Evolutionary conservation across 2,329 filamentous ascomycete species (phyloP).

Genomic region (Beauveria caledonica): DNA sequence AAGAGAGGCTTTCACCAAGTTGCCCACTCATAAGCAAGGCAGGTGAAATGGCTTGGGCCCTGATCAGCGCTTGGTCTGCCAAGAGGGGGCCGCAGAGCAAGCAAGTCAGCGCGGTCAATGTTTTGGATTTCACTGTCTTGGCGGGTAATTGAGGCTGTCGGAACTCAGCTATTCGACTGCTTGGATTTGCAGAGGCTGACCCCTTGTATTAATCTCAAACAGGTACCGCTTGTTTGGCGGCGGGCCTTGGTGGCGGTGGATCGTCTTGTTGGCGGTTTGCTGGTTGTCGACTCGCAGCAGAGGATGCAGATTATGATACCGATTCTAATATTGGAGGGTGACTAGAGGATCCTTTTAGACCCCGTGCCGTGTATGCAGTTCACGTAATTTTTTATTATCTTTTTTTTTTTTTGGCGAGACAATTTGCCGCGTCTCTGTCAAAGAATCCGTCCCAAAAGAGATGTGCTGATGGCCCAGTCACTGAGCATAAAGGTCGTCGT

Average conservation of each 20-base stretch:
- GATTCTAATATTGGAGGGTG: constrained; percentile 10
- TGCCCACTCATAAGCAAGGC: too few relatives aligned
- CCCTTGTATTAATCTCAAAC: constrained; percentile 10
- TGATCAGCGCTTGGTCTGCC: constrained; percentile 3
- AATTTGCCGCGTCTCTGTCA: too few relatives aligned
- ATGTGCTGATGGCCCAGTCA: too few relatives aligned
- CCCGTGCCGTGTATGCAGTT: neutral
- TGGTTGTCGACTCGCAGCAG: neutral
- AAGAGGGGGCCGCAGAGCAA: neutral
- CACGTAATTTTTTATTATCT: too few relatives aligned
- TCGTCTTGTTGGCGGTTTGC: neutral
- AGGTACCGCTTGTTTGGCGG: neutral
- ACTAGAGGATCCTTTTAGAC: neutral
- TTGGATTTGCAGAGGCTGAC: neutral
- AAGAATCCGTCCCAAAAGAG: too few relatives aligned
- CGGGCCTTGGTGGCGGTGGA: neutral
- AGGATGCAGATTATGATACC: constrained; percentile 9
- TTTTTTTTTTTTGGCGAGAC: too few relatives aligned
- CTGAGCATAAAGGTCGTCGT: too few relatives aligned
- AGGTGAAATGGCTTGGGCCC: neutral
- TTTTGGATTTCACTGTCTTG: neutral
- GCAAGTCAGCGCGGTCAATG: neutral
- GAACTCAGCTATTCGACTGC: neutral
- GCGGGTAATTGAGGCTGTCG: neutral
- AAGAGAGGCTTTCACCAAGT: neutral